These are phyloP conservation scores for Macrolepiota albuminosa DNA, from an alignment of 768 basidiomycete genomes.

Conservation along the genomic window DNA sequence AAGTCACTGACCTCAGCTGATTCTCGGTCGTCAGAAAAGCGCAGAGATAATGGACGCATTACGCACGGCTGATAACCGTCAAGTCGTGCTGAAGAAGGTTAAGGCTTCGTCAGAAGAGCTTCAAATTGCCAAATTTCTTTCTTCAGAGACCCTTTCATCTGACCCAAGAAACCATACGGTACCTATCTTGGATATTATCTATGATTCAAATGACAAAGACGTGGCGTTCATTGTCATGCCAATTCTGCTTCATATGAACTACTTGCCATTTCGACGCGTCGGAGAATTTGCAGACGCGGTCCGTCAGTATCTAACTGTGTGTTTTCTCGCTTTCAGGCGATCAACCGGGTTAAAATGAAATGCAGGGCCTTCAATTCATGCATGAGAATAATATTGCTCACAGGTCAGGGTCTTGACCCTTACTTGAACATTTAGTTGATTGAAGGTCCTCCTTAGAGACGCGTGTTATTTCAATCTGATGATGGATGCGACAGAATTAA, in stretches of 20 bases:
- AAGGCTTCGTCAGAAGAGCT: constrained; percentile 1
- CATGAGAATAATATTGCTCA: constrained; percentile 19
- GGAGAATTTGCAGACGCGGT: constrained; percentile 10
- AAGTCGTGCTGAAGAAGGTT: constrained; percentile 5
- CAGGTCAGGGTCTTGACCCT: constrained; percentile 8
- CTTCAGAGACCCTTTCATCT: not conserved
- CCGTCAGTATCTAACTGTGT: constrained; percentile 6
- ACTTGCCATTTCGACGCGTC: constrained; percentile 10
- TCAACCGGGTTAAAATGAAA: not conserved
- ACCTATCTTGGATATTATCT: constrained; percentile 2
- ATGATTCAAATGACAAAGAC: constrained; percentile 1
- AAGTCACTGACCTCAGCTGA: not conserved
- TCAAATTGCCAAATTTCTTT: not conserved
- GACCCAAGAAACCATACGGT: constrained; percentile 10
- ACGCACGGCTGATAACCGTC: not conserved
- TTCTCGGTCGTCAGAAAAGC: not conserved
- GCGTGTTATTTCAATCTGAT: constrained; percentile 25
- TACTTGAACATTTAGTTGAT: not conserved
- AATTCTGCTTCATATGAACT: constrained; percentile 2
- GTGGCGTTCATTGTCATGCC: constrained; percentile 12
- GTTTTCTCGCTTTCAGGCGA: not conserved
- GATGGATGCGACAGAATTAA: constrained; percentile 27
- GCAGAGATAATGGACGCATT: constrained; percentile 1
- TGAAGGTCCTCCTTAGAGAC: constrained; percentile 1
- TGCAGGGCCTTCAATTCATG: constrained; percentile 20